Evolutionary conservation across 2,329 filamentous ascomycete species (phyloP).

Genomic region (Neocucurbitaria cava): DNA sequence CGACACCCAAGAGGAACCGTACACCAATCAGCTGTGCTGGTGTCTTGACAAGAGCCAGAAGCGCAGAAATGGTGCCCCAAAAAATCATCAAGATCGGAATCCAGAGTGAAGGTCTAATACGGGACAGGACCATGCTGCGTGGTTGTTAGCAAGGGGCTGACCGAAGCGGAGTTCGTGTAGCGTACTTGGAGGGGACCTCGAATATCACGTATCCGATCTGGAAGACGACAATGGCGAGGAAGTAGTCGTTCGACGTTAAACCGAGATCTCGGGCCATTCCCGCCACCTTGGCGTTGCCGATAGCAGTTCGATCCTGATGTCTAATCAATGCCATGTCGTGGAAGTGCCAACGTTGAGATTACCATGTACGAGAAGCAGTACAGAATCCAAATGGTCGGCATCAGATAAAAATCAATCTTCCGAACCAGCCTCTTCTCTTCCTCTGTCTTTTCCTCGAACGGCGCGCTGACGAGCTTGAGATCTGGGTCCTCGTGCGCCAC

Average conservation of each 20-base stretch:
- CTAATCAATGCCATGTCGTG: background rate
- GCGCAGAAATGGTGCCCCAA: constrained; percentile 26
- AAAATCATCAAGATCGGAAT: constrained; percentile 29
- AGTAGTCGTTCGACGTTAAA: constrained; percentile 61
- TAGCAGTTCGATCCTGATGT: constrained; percentile 32
- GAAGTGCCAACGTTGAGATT: background rate
- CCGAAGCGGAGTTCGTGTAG: background rate
- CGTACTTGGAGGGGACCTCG: constrained; percentile 33
- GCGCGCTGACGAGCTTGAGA: constrained; percentile 5
- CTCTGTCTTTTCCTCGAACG: constrained; percentile 19
- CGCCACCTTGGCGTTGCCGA: constrained; percentile 53
- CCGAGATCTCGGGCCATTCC: constrained; percentile 29
- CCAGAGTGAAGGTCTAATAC: constrained; percentile 27
- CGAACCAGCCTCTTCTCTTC: constrained; percentile 31
- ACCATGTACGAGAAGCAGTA: constrained; percentile 36
- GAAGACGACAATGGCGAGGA: constrained; percentile 31
- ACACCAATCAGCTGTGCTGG: constrained; percentile 29
- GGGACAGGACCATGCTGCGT: constrained; percentile 29
- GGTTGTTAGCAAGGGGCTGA: background rate
- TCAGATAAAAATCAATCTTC: constrained; percentile 32
- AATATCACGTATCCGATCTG: constrained; percentile 32
- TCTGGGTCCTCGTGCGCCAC: constrained; percentile 3
- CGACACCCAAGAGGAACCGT: constrained; percentile 31
- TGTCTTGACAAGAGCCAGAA: constrained; percentile 27
- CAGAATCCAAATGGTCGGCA: constrained; percentile 34